Conservation (phyloP, 768 basidiomycete species). For the Trametes maxima region DNA sequence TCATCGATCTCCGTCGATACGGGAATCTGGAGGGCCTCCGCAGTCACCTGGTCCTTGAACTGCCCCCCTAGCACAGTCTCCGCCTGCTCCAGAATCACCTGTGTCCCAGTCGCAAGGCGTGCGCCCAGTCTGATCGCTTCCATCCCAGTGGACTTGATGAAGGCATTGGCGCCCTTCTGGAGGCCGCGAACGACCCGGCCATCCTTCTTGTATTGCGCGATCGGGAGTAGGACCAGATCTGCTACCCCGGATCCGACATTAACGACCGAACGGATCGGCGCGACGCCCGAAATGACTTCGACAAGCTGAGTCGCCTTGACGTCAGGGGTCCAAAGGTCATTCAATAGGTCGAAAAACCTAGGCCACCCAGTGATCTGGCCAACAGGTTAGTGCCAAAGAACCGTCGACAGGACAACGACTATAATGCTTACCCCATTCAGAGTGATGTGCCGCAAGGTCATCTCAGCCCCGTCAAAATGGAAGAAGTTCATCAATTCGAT, state of each 20-base stretch:
- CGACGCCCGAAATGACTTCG: slow-evolving; percentile 94
- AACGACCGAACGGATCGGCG: slow-evolving; percentile 94
- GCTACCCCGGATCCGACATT: slow-evolving; percentile 98
- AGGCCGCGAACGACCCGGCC: slow-evolving; percentile 89
- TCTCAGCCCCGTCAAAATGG: slow-evolving; percentile 98
- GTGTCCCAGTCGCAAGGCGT: slow-evolving; percentile 92
- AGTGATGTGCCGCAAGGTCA: slow-evolving; percentile 93
- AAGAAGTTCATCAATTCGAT: slow-evolving; percentile 99
- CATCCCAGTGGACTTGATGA: slow-evolving; percentile 91
- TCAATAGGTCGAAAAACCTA: slow-evolving; percentile 85
- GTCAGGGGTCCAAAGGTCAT: slow-evolving; percentile 98
- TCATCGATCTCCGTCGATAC: slow-evolving; percentile 30
- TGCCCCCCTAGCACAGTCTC: slow-evolving; percentile 87
- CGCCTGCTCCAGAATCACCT: slow-evolving; percentile 95
- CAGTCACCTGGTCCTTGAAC: slow-evolving; percentile 63
- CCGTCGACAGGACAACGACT: not conserved
- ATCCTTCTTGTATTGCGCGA: slow-evolving; percentile 97
- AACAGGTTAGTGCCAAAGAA: not conserved
- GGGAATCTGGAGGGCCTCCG: slow-evolving; percentile 59
- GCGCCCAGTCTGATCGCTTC: slow-evolving; percentile 97
- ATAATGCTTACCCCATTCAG: slow-evolving; percentile 75
- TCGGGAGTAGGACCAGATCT: slow-evolving; percentile 92
- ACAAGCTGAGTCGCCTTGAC: slow-evolving; percentile 98
- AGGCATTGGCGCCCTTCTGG: slow-evolving; percentile 91
- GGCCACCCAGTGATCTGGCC: slow-evolving; percentile 90